A percentile compares a stretch with the other conserved stretches of the same genome.
Conservation (phyloP, 2,329 filamentous ascomycete genomes). For the Cordyceps javanica region DNA sequence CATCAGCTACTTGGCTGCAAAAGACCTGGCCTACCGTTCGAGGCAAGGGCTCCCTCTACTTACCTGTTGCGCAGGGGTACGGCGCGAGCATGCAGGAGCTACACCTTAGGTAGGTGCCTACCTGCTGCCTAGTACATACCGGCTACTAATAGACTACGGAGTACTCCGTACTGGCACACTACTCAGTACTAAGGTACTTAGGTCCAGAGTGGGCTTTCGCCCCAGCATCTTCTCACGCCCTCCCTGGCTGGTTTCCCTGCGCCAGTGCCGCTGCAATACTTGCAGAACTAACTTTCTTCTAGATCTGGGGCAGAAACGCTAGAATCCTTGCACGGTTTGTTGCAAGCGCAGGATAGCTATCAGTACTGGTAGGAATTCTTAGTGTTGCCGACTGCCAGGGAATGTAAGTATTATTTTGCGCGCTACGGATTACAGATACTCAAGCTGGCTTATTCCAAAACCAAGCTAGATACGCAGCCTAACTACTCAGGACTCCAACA, state of each 20-base stretch:
- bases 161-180: no score
- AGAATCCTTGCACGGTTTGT: not conserved
- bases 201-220: no score
- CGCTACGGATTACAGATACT: not conserved
- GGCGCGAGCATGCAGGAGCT: not conserved
- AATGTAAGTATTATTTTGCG: not conserved
- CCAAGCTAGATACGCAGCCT: not conserved
- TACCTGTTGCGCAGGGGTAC: not conserved
- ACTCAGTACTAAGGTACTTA: no score
- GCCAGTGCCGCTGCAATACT: not conserved
- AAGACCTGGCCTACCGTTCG: not conserved
- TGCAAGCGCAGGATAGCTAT: not conserved
- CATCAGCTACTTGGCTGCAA: not conserved
- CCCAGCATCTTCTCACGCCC: not conserved
- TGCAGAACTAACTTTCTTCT: constrained; percentile 8
- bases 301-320: constrained; percentile 13
- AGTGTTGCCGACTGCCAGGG: not conserved
- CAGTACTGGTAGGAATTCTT: not conserved
- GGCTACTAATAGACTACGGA: no score
- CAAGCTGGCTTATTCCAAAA: not conserved
- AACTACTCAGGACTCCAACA: not conserved
- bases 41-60: not conserved
- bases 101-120: no score
- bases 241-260: not conserved
- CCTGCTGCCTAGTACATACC: no score